Conservation (phyloP, 192 early-diverging fungal genomes). For the Umbelopsis vinacea region DNA sequence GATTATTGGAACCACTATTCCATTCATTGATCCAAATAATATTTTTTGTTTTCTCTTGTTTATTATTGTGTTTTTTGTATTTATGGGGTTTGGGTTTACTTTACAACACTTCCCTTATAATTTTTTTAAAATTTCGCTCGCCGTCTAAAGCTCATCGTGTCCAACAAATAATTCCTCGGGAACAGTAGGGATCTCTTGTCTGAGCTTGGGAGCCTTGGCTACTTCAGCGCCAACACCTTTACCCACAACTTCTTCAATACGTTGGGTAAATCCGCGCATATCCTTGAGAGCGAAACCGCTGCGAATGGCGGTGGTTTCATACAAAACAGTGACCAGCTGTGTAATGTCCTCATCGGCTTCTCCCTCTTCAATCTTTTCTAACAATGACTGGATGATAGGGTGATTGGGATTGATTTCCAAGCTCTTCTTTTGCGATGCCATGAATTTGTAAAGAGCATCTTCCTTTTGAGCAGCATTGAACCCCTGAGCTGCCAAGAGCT, state of each 20-base stretch:
- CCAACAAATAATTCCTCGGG: conserved; percentile 27
- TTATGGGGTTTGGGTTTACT: neutral
- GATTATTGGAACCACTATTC: no score
- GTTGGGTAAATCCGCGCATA: conserved; percentile 53
- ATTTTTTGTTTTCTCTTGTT: no score
- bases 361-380: conserved; percentile 54
- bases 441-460: conserved; percentile 50
- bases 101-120: neutral
- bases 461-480: conserved; percentile 44
- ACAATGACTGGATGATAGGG: conserved; percentile 59
- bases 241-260: conserved; percentile 59
- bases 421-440: conserved; percentile 62
- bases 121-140: no score
- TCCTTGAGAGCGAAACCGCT: conserved; percentile 66
- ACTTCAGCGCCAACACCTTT: conserved; percentile 52
- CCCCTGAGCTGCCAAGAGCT: conserved; percentile 61
- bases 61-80: no score
- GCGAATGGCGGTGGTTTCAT: conserved; percentile 67
- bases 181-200: conserved; percentile 33
- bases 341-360: conserved; percentile 49
- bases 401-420: conserved; percentile 73
- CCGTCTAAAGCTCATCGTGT: conserved; percentile 13
- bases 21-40: no score
- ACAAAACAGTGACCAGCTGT: conserved; percentile 58
- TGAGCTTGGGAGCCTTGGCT: conserved; percentile 46